Percentiles rank a stretch among this genome's conserved stretches.
Conservation (phyloP, 2,329 filamentous ascomycete species). For the Rhytidhysteron rufulum region DNA sequence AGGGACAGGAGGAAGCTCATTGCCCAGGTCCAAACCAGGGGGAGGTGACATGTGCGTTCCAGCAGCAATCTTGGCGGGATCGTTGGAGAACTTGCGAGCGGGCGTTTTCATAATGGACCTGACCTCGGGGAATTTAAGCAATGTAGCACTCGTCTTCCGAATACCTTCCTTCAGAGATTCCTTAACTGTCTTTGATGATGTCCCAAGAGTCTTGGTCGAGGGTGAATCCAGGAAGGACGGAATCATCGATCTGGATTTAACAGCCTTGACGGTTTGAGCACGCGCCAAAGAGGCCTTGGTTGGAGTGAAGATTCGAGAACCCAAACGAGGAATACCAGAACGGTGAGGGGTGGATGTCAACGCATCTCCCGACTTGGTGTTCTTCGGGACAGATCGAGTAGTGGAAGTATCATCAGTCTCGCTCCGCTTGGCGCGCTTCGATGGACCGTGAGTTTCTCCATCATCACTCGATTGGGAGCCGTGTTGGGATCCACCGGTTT, state of each 20-base stretch:
- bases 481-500: constrained; percentile 21
- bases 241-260: constrained; percentile 48
- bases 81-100: constrained; percentile 56
- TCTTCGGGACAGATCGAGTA: constrained; percentile 55
- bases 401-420: constrained; percentile 67
- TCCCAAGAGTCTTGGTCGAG: constrained; percentile 49
- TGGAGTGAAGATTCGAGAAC: constrained; percentile 63
- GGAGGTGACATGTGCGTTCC: constrained; percentile 54
- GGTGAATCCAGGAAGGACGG: constrained; percentile 51
- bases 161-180: constrained; percentile 34
- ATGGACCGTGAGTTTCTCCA: constrained; percentile 41
- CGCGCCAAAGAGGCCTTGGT: constrained; percentile 72
- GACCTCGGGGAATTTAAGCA: constrained; percentile 52
- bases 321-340: constrained; percentile 47
- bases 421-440: constrained; percentile 69
- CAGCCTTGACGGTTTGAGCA: constrained; percentile 49
- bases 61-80: constrained; percentile 56
- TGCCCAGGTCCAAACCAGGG: constrained; percentile 41
- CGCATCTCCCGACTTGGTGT: constrained; percentile 10
- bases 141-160: constrained; percentile 39
- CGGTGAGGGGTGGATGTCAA: constrained; percentile 15
- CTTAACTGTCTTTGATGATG: constrained; percentile 27
- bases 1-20: constrained; percentile 49
- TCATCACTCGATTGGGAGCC: constrained; percentile 21
- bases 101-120: constrained; percentile 63